phyloP scores from a whole-genome alignment of 1,284 basidiomycete genomes.

The Neolentinus lepideus region DNA sequence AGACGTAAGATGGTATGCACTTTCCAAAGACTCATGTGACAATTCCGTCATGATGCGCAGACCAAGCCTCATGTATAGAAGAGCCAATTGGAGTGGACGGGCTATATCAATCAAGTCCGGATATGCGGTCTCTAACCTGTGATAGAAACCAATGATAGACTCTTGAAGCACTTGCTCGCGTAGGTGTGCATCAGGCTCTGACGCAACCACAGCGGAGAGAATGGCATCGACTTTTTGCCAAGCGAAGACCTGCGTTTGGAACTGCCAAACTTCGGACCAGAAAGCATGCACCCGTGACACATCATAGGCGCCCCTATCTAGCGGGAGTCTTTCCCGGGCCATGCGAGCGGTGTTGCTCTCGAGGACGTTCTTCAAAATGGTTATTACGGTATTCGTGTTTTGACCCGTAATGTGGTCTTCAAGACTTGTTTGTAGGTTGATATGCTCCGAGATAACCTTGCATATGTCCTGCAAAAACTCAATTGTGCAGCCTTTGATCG shows the following conservation, averaged over 20 bases:
- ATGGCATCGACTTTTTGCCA: conserved; percentile 39
- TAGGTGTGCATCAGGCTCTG: conserved; percentile 29
- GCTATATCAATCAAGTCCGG: conserved; percentile 66
- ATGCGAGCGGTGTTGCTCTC: conserved; percentile 16
- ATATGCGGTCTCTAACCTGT: conserved; percentile 51
- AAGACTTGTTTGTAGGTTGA: conserved; percentile 48
- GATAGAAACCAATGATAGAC: conserved; percentile 56
- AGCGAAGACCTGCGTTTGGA: conserved; percentile 49
- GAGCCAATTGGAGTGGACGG: conserved; percentile 55
- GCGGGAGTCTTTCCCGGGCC: conserved; percentile 15
- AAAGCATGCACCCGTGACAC: conserved; percentile 62
- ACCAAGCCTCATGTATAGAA: conserved; percentile 72
- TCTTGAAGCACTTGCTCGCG: conserved; percentile 62
- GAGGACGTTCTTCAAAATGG: conserved; percentile 36
- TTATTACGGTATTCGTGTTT: conserved; percentile 38
- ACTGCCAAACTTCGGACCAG: conserved; percentile 79
- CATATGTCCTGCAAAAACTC: conserved; percentile 46
- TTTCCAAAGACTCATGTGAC: background rate
- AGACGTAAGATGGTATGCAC: conserved; percentile 16
- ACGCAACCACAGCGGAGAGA: conserved; percentile 22
- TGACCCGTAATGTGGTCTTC: conserved; percentile 64
- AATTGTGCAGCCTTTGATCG: conserved; percentile 49
- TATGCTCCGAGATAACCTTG: conserved; percentile 40
- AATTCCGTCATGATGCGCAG: conserved; percentile 48
- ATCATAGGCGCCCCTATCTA: background rate